Evolutionary conservation across 495 filamentous ascomycete genomes (phyloP).

Genomic region (Jackrogersella multiformis): DNA sequence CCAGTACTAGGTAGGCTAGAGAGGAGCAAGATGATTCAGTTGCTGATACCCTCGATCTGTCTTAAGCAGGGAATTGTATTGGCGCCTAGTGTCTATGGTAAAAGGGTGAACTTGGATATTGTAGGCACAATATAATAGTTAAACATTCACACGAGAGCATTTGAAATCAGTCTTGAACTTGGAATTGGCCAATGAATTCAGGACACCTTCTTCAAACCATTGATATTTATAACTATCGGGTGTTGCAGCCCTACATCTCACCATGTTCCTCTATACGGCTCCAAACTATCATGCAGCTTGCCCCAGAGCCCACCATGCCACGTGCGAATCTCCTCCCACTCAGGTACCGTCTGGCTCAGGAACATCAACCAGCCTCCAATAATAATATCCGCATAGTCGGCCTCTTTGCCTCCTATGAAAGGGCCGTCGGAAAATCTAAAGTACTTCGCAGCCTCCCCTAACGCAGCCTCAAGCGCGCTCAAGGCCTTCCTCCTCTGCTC

Average conservation of each 20-base stretch:
- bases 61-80: too few relatives aligned
- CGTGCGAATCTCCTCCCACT: conserved; percentile 57
- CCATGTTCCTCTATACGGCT: conserved; percentile 26
- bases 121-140: too few relatives aligned
- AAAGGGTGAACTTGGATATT: too few relatives aligned
- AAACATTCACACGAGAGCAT: too few relatives aligned
- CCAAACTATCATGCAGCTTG: conserved; percentile 57
- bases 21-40: too few relatives aligned
- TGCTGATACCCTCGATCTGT: too few relatives aligned
- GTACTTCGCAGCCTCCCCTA: conserved; percentile 57
- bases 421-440: conserved; percentile 57
- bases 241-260: neutral
- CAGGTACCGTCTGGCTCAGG: conserved; percentile 43
- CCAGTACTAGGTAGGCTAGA: too few relatives aligned
- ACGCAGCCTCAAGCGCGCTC: conserved; percentile 48
- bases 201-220: too few relatives aligned
- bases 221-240: too few relatives aligned
- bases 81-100: too few relatives aligned
- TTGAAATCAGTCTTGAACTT: too few relatives aligned
- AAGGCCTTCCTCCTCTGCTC: conserved; percentile 54
- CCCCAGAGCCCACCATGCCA: conserved; percentile 65
- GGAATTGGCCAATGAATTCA: too few relatives aligned
- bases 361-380: conserved; percentile 69
- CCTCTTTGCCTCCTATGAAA: conserved; percentile 57
- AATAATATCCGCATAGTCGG: conserved; percentile 69